Evolutionary conservation across 768 basidiomycete genomes (phyloP).

Genomic region (Boletales sp.): DNA sequence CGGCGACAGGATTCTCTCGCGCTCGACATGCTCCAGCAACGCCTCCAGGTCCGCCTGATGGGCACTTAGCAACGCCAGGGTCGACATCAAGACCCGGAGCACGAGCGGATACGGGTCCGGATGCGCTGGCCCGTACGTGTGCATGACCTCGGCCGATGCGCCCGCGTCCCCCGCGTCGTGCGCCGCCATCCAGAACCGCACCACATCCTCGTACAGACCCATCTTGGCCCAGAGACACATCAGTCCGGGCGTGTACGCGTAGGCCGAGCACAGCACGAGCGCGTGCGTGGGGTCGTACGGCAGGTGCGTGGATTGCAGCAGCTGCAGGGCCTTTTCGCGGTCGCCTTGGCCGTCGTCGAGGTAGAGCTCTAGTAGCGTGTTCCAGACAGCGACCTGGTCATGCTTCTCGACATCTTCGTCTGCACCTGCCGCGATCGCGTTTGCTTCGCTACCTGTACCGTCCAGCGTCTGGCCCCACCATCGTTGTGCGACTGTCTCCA

Average conservation of each 20-base stretch:
- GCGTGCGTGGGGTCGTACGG: conserved; percentile 92
- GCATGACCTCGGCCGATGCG: conserved; percentile 55
- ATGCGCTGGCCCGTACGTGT: conserved; percentile 66
- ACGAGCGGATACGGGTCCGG: conserved; percentile 85
- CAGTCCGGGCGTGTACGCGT: conserved; percentile 76
- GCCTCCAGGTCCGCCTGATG: conserved; percentile 70
- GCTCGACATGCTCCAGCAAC: conserved; percentile 76
- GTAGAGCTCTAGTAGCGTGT: conserved; percentile 92
- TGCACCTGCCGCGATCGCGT: conserved; percentile 14
- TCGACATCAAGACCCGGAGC: conserved; percentile 87
- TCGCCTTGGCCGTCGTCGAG: conserved; percentile 40
- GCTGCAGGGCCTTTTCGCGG: conserved; percentile 61
- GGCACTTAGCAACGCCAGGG: conserved; percentile 62
- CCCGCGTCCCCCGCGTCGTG: conserved; percentile 28
- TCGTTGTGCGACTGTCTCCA: conserved; percentile 78
- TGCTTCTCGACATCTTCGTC: conserved; percentile 52
- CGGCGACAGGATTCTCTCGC: conserved; percentile 80
- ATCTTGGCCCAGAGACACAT: conserved; percentile 90
- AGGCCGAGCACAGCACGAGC: conserved; percentile 88
- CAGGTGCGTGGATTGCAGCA: conserved; percentile 57
- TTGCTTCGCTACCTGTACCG: conserved; percentile 17
- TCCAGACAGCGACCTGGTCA: conserved; percentile 88
- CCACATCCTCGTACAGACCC: conserved; percentile 94
- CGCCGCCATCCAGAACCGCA: conserved; percentile 89
- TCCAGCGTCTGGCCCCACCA: conserved; percentile 79